Base-by-base conservation (phyloP, 257 asterid species). In the Plantago ovata region DNA sequence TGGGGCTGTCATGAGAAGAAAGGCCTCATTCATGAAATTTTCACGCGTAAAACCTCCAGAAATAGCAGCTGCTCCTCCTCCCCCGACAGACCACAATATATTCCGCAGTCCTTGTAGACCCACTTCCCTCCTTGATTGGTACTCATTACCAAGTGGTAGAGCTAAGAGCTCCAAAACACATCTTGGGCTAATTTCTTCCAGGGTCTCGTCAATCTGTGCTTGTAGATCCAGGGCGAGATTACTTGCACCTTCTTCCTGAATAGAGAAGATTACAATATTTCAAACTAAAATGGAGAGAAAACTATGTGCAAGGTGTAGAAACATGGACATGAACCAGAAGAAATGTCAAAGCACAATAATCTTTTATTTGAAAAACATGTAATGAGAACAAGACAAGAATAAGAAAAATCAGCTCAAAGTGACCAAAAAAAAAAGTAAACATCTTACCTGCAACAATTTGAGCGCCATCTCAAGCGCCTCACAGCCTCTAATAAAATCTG, bases 31-130 rank as follows among this genome's bases (percentile, higher is more conserved):
- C 97, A 93, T 93, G 79, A 93, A 93, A 70, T 86, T 90, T 81
- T 93, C 98, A 43, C 95, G 97, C 0, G 97, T 93, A 62, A 77
- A 86, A 38, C 97, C 97, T 48, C 97, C 98, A 41, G 86, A 82
- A 64, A 86, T 70, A 47, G 98, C 97, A 73, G 95, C 83, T 38
- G 98, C 97, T 61, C 97, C 98, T 40, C 98, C 97, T 65, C 94
- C 96, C 54, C 98, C 98, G 50, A 93, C 98, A 71, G 98, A 83
- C 98, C 97, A 93, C 74, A 89, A 75, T 58, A 93, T 77, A 63
- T 93, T 93, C 13, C 95, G 81, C 56, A 93, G 87, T 56, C 97
- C 95, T 84, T 84, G 97, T 63, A 93, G 95, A 54, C 94, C 98
- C 70, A 84, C 95, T 16, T 76, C 78, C 69, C 98, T 80, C 79